These are phyloP conservation scores for Pseudoneurospora amorphoporcata DNA, from an alignment of 495 filamentous ascomycete genomes.

Conservation along the genomic window DNA sequence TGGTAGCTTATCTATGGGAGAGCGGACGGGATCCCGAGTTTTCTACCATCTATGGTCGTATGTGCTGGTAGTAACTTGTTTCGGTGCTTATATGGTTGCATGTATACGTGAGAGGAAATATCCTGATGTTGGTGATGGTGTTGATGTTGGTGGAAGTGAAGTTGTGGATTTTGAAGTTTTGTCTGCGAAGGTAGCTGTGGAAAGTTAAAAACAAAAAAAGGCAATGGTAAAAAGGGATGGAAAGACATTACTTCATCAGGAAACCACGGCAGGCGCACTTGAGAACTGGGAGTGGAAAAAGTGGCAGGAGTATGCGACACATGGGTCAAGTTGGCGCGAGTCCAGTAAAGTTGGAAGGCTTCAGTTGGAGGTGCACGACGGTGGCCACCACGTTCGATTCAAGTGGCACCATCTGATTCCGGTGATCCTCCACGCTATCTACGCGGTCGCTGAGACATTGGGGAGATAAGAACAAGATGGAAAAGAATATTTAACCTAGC, in stretches of 20 bases:
- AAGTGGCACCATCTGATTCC: neutral
- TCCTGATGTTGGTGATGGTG: too few relatives aligned
- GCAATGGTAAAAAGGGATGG: too few relatives aligned
- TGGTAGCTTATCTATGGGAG: neutral
- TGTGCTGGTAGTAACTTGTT: neutral
- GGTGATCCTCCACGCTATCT: neutral
- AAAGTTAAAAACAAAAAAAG: too few relatives aligned
- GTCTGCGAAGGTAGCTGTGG: too few relatives aligned
- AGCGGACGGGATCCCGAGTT: neutral
- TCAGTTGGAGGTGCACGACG: neutral
- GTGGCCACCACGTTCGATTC: neutral
- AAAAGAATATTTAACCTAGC: neutral
- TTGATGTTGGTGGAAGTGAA: too few relatives aligned
- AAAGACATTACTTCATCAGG: too few relatives aligned
- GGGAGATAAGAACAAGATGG: neutral
- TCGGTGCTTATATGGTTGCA: too few relatives aligned
- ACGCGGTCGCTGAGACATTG: neutral
- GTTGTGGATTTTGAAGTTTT: too few relatives aligned
- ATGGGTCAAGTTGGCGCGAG: neutral
- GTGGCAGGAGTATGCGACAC: too few relatives aligned
- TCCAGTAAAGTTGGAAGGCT: neutral
- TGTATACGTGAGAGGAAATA: too few relatives aligned
- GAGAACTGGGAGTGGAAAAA: too few relatives aligned
- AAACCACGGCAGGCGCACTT: too few relatives aligned
- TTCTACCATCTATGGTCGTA: slow-evolving; percentile 1